Evolutionary conservation across 2,329 filamentous ascomycete species (phyloP), one percentile per base, ranked within the genome.

Genomic region (Pseudocercospora fuligena): DNA sequence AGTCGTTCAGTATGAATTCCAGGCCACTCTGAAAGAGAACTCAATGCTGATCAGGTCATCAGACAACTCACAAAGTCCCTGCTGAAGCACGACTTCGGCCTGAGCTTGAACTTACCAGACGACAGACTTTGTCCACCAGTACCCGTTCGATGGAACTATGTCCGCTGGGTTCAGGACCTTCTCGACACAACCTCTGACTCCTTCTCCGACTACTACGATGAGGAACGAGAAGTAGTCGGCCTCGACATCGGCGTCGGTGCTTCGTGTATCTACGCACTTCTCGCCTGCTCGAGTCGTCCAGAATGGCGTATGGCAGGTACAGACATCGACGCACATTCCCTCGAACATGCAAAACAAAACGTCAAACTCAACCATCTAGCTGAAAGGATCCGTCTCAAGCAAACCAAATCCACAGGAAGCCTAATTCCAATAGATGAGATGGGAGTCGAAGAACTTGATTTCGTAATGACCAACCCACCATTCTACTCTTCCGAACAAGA

Each of bases 381-480:
- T 25, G 78, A 82, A 6, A 86, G 91, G 0, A 90, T 97, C 65
- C 87, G 79, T 3, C 76, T 97, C 0, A 73, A 92, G 0, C 77
- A 84, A 47, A 89, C 88, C 0, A 88, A 88, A 1, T 78, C 81
- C 0, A 72, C 81, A 0, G 75, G 80, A 0, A 73, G 81, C 0
- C 80, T 97, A 1, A 84, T 98, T 5, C 89, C 91, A 0, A 75
- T 93, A 0, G 82, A 88, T 46, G 83, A 83, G 0, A 75, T 89
- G 0, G 79, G 77, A 23, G 76, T 86, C n/a, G 68, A 74, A 9
- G 84, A 82, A 2, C 83, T 97, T 51, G 90, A 94, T 76, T 97
- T 98, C 77, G 89, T 88, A 66, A 96, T 98, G 89, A 94, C 91
- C 70, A 99, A 99, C 72, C 95, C 95, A 0, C 95, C 95, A 0